These are phyloP conservation scores for Tolypocladium sp. DNA, from an alignment of 2,329 filamentous ascomycete genomes.

Conservation along the genomic window DNA sequence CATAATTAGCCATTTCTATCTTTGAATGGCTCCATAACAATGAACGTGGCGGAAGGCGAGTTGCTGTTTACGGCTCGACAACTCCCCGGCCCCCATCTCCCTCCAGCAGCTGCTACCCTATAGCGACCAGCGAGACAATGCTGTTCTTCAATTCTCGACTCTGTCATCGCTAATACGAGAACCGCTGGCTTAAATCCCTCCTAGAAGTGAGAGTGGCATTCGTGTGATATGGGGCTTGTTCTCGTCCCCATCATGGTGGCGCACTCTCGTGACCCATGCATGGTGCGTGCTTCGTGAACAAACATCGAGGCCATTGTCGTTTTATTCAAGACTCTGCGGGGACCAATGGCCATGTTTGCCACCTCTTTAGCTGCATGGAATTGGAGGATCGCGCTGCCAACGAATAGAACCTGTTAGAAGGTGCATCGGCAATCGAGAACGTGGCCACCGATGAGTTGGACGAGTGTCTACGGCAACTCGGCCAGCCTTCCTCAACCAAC, in stretches of 20 bases:
- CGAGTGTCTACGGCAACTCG: neutral
- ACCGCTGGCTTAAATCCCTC: no score
- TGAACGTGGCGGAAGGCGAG: no score
- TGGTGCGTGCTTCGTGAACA: no score
- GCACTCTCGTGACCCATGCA: no score
- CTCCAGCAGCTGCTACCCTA: neutral
- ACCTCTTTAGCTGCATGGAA: neutral
- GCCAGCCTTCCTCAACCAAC: neutral
- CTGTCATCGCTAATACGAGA: no score
- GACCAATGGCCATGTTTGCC: neutral
- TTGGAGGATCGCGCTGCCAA: neutral
- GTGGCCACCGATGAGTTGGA: neutral
- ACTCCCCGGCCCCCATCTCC: no score
- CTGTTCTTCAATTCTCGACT: neutral
- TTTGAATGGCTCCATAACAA: no score
- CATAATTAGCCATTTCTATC: no score
- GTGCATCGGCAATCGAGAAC: neutral
- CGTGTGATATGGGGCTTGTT: no score
- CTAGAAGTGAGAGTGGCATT: no score
- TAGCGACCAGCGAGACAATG: neutral
- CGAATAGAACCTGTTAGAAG: neutral
- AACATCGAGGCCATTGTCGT: neutral
- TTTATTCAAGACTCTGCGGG: neutral
- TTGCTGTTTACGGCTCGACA: neutral
- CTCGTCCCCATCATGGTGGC: no score